Conservation (phyloP, 495 filamentous ascomycete species). For the Penicillium pulvis region DNA sequence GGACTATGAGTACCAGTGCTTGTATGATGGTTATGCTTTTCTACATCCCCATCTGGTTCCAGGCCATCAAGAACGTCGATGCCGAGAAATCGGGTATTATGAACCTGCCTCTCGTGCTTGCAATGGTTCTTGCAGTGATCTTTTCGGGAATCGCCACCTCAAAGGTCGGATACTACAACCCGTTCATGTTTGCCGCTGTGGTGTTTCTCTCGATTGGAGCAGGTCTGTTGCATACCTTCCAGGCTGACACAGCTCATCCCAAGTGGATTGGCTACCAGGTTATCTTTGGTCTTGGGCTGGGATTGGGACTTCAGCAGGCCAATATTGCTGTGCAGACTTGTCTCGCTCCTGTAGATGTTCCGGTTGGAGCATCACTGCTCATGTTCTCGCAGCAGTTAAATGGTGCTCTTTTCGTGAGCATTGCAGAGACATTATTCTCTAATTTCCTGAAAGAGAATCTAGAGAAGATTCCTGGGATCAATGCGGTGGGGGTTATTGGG, state of each 20-base stretch:
- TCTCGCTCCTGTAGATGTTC: slow-evolving; percentile 25
- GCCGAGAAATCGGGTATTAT: slow-evolving; percentile 67
- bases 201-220: slow-evolving; percentile 40
- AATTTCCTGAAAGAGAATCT: slow-evolving; percentile 13
- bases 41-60: slow-evolving; percentile 72
- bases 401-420: slow-evolving; percentile 57
- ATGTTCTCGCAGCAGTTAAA: slow-evolving; percentile 51
- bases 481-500: slow-evolving; percentile 1
- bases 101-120: slow-evolving; percentile 65
- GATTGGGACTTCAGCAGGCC: slow-evolving; percentile 29
- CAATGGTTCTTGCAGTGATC: slow-evolving; percentile 47
- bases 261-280: slow-evolving; percentile 46
- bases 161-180: slow-evolving; percentile 7
- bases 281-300: slow-evolving; percentile 32
- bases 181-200: slow-evolving; percentile 19
- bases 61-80: slow-evolving; percentile 63
- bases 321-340: slow-evolving; percentile 36
- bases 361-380: slow-evolving; percentile 39
- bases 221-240: slow-evolving; percentile 53
- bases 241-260: slow-evolving; percentile 40
- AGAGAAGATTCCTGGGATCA: slow-evolving; percentile 6
- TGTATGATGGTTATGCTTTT: slow-evolving; percentile 18
- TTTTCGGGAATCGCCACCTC: background rate
- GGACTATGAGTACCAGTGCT: slow-evolving; percentile 15
- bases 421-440: slow-evolving; percentile 52